Base-by-base conservation (phyloP, 305 asterid species). In the Salvia sclarea region DNA sequence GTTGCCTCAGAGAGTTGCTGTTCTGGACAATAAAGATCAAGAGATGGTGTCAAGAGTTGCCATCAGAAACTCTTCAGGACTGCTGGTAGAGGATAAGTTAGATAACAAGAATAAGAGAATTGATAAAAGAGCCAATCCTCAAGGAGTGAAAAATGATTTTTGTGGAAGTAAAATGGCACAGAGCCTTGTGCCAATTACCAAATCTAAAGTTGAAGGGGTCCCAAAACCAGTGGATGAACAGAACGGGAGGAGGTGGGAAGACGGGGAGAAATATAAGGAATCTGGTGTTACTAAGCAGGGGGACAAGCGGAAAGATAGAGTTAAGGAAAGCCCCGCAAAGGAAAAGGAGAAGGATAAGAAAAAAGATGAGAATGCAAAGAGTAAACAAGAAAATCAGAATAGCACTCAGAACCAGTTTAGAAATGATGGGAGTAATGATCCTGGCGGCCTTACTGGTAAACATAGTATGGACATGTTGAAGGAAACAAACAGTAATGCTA, bases 1-100 rank as follows among this genome's bases (percentile, higher is more conserved):
- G 62, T 75, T 73, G 56, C 82, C 80, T 9, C 86, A 76, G 70
- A 69, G 67, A 65, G 67, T 72, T 73, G 80, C 81, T 49, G 65
- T 60, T 25, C 66, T 69, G 70, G 70, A 52, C 48, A 76, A 70
- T 48, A 75, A 72, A 71, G 79, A 78, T 72, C 79, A 77, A 64
- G 76, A 67, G 65, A 56, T 31, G 25, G 44, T 69, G 37, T 69
- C 70, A 14, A 71, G 76, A 68, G 63, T 78, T 67, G 77, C 72
- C 16, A 56, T 57, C 64, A 58, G 67, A 45, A 72, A 66, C 64
- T 64, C 77, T 66, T 72, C 73, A 16, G 81, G 71, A 41, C 60
- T 57, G 22, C 71, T 65, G 74, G 78, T 69, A 53, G 79, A 69
- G 68, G 85, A 76, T 66, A 78, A 71, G 79, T 84, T 54, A 16